A percentile compares a stretch with the other conserved stretches of the same genome.
These are phyloP conservation scores for Globomyces pollinis-pini DNA, from an alignment of 192 early-diverging fungal species.

Conservation along the genomic window DNA sequence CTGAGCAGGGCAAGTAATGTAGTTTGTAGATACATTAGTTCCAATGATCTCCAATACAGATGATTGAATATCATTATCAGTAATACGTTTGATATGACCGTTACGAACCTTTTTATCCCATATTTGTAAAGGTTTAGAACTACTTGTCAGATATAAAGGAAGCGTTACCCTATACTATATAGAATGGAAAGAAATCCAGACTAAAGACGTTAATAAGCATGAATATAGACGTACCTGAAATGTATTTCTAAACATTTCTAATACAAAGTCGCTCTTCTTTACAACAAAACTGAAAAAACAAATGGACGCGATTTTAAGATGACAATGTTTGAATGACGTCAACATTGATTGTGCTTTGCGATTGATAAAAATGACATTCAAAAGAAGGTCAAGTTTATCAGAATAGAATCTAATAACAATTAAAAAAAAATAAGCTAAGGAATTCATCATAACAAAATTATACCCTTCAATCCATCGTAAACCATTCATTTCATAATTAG, in stretches of 20 bases:
- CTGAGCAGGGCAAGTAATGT: constrained; percentile 75
- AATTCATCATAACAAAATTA: no score
- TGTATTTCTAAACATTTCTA: constrained; percentile 69
- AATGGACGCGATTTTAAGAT: constrained; percentile 1
- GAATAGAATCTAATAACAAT: no score
- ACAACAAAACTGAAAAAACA: constrained; percentile 1
- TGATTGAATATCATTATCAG: constrained; percentile 75
- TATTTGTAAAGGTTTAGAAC: constrained; percentile 62
- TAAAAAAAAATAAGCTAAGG: no score
- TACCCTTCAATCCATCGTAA: no score
- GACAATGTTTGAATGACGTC: background rate
- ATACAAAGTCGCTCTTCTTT: no score
- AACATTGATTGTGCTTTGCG: no score
- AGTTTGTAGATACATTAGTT: constrained; percentile 74
- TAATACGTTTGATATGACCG: constrained; percentile 68
- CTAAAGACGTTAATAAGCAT: constrained; percentile 38
- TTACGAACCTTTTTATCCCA: constrained; percentile 64
- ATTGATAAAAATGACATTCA: no score
- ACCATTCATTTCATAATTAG: no score
- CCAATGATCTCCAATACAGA: constrained; percentile 74
- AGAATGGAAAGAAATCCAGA: constrained; percentile 84
- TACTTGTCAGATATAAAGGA: constrained; percentile 6
- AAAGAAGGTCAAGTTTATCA: no score
- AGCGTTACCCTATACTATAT: constrained; percentile 74
- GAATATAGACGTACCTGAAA: constrained; percentile 55